Evolutionary conservation across 805 yeast species (phyloP).

Genomic region (Candida easanensis): DNA sequence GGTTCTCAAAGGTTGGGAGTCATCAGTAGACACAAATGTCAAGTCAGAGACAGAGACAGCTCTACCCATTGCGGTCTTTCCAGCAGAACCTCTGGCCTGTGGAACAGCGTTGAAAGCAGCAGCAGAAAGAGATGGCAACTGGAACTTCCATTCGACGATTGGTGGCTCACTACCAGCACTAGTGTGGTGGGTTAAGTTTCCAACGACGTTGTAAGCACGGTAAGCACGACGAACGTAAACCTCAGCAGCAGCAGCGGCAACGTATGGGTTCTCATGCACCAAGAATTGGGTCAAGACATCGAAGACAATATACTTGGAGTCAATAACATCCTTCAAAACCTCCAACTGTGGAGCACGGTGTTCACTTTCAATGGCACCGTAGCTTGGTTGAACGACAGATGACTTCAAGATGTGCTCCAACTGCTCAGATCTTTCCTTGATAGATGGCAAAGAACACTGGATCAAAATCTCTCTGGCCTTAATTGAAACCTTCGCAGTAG

Average conservation of each 20-base stretch:
- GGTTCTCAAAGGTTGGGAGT: constrained; percentile 64
- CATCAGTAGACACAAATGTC: constrained; percentile 77
- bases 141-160: constrained; percentile 83
- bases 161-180: constrained; percentile 44
- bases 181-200: constrained; percentile 63
- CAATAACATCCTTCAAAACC: constrained; percentile 86
- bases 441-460: constrained; percentile 95
- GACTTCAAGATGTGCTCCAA: constrained; percentile 92
- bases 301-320: constrained; percentile 92
- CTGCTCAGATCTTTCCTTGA: constrained; percentile 94
- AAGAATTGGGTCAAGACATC: constrained; percentile 94
- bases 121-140: constrained; percentile 67
- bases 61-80: constrained; percentile 56
- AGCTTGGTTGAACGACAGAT: constrained; percentile 83
- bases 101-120: constrained; percentile 76
- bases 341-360: constrained; percentile 82
- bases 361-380: constrained; percentile 77
- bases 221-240: constrained; percentile 95
- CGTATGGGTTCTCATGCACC: constrained; percentile 78
- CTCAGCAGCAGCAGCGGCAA: constrained; percentile 94
- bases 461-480: constrained; percentile 95
- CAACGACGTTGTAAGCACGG: constrained; percentile 89
- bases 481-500: constrained; percentile 89
- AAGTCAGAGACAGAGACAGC: constrained; percentile 93
- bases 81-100: constrained; percentile 41